Conservation (phyloP, 371 early-diverging fungal species). For the Batkoa obscura region DNA sequence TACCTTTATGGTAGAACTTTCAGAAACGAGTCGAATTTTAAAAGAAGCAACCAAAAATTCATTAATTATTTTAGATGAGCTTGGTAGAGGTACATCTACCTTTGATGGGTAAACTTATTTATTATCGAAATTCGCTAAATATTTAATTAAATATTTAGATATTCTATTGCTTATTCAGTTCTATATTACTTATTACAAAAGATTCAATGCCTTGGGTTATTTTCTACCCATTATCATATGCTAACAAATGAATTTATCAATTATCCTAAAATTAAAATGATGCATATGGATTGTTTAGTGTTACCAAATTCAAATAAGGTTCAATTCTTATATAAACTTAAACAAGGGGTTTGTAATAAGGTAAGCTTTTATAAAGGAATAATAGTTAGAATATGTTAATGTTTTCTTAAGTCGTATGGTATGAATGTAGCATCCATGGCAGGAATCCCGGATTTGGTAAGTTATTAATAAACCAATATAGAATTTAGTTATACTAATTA, state of each 20-base stretch:
- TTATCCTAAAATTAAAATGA: slow-evolving; percentile 32
- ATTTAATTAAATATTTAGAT: slow-evolving; percentile 7
- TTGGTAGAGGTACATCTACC: slow-evolving; percentile 98
- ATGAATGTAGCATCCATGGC: slow-evolving; percentile 95
- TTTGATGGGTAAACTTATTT: slow-evolving; percentile 65
- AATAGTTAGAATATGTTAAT: not conserved
- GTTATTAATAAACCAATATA: not conserved
- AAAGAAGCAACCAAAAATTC: slow-evolving; percentile 80
- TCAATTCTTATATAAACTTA: slow-evolving; percentile 92
- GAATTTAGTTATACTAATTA: too few relatives aligned
- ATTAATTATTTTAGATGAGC: slow-evolving; percentile 97
- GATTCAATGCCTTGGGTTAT: slow-evolving; percentile 77
- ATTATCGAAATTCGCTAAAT: slow-evolving; percentile 15
- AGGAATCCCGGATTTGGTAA: slow-evolving; percentile 44
- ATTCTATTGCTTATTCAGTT: slow-evolving; percentile 91
- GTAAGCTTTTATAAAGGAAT: slow-evolving; percentile 12
- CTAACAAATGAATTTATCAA: slow-evolving; percentile 67
- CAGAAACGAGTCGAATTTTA: slow-evolving; percentile 90
- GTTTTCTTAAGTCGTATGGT: slow-evolving; percentile 33
- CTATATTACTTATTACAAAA: slow-evolving; percentile 68
- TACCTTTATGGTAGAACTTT: slow-evolving; percentile 98
- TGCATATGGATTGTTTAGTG: slow-evolving; percentile 66
- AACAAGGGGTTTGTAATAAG: slow-evolving; percentile 60
- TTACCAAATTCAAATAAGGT: slow-evolving; percentile 71
- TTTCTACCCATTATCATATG: slow-evolving; percentile 96